Conservation (phyloP, 352 stramenopile genomes). For the Phytophthora tentaculata region DNA sequence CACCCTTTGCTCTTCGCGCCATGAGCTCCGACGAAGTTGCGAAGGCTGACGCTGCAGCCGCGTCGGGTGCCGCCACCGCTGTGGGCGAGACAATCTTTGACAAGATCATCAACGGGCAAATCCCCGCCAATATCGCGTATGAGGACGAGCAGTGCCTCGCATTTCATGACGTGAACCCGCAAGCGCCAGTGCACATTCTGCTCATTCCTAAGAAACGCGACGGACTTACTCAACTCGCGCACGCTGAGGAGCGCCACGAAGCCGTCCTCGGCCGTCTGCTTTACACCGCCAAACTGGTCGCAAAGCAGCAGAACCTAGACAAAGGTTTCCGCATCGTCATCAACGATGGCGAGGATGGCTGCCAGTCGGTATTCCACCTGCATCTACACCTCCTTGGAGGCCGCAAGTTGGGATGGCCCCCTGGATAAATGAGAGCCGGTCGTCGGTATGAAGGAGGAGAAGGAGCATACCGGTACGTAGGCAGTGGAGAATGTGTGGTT, state of each 20-base stretch:
- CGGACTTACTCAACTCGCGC: slow-evolving; percentile 91
- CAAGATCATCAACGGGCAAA: slow-evolving; percentile 96
- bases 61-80: slow-evolving; percentile 38
- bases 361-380: slow-evolving; percentile 90
- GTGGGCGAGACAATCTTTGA: slow-evolving; percentile 96
- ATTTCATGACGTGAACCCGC: slow-evolving; percentile 98
- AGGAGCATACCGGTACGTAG: background rate
- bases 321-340: slow-evolving; percentile 97
- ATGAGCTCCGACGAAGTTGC: slow-evolving; percentile 76
- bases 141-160: slow-evolving; percentile 96
- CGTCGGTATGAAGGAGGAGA: background rate
- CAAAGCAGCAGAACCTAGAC: slow-evolving; percentile 91
- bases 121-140: slow-evolving; percentile 96
- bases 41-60: slow-evolving; percentile 60
- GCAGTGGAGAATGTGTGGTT: slow-evolving; percentile 1
- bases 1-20: slow-evolving; percentile 16
- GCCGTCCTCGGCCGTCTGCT: slow-evolving; percentile 94
- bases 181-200: slow-evolving; percentile 96
- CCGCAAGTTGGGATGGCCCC: slow-evolving; percentile 93
- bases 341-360: slow-evolving; percentile 97
- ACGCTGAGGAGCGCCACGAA: slow-evolving; percentile 93
- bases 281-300: slow-evolving; percentile 93
- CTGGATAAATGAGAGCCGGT: slow-evolving; percentile 61
- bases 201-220: slow-evolving; percentile 97
- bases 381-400: slow-evolving; percentile 96